phyloP scores from a whole-genome alignment of 345 rosid species.

The Xanthoceras sorbifolium region DNA sequence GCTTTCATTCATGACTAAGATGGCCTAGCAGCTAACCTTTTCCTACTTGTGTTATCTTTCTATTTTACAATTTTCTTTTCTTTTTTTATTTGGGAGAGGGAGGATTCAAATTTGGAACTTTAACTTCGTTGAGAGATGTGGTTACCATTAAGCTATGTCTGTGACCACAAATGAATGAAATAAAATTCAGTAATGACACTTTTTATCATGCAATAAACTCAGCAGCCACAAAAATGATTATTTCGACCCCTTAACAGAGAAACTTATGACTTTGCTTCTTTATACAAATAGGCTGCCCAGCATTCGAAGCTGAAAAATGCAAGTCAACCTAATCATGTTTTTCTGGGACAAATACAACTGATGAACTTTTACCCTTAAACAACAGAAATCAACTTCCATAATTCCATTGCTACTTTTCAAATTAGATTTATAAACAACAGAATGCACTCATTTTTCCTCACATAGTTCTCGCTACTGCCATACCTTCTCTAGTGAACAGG shows the following conservation, averaged over 20 bases:
- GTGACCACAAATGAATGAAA: not conserved
- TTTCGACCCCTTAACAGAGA: not conserved
- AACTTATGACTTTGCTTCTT: not conserved
- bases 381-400: too few species aligned
- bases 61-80: slow-evolving; percentile 9
- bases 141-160: too few species aligned
- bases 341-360: too few species aligned
- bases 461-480: not conserved
- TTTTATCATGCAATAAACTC: too few species aligned
- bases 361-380: too few species aligned
- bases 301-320: not conserved
- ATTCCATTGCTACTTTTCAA: too few species aligned
- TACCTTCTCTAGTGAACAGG: not conserved
- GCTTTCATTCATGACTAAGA: not conserved
- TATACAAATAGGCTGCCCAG: not conserved
- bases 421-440: too few species aligned
- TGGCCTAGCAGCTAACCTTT: not conserved
- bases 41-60: not conserved
- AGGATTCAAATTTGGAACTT: too few species aligned
- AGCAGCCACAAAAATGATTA: too few species aligned
- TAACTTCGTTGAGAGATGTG: too few species aligned
- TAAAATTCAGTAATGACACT: not conserved
- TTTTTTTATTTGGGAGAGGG: too few species aligned
- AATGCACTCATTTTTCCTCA: too few species aligned
- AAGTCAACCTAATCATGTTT: not conserved